Conservation (phyloP, 768 basidiomycete species). For the Boletus rufocinnamomeus region DNA sequence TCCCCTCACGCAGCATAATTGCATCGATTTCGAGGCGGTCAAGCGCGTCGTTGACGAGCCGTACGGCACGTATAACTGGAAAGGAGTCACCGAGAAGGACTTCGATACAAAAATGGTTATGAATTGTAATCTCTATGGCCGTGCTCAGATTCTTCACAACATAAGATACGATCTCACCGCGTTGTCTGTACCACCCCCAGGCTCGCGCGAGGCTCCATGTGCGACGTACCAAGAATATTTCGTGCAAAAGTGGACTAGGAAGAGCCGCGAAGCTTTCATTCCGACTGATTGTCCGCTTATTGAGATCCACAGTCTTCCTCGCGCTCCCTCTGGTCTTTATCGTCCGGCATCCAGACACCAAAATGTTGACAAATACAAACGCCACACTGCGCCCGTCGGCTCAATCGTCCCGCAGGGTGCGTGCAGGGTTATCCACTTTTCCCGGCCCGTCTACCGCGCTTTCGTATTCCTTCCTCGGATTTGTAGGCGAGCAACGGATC, state of each 20-base stretch:
- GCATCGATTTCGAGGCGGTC: slow-evolving; percentile 63
- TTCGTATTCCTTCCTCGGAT: slow-evolving; percentile 67
- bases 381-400: slow-evolving; percentile 30
- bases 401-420: slow-evolving; percentile 44
- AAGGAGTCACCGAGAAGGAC: slow-evolving; percentile 47
- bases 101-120: slow-evolving; percentile 54
- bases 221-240: slow-evolving; percentile 64
- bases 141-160: slow-evolving; percentile 53
- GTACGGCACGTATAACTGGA: slow-evolving; percentile 58
- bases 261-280: slow-evolving; percentile 44
- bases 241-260: slow-evolving; percentile 53
- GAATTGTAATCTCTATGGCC: slow-evolving; percentile 56
- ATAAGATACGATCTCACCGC: slow-evolving; percentile 70
- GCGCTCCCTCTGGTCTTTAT: slow-evolving; percentile 45
- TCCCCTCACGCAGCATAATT: slow-evolving; percentile 52
- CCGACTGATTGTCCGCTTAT: slow-evolving; percentile 61
- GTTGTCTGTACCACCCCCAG: slow-evolving; percentile 53
- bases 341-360: slow-evolving; percentile 30
- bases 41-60: slow-evolving; percentile 49
- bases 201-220: slow-evolving; percentile 48
- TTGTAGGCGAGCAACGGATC: slow-evolving; percentile 62
- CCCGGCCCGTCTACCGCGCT: slow-evolving; percentile 48
- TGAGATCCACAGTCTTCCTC: slow-evolving; percentile 50
- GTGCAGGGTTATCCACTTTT: slow-evolving; percentile 58
- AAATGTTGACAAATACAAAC: slow-evolving; percentile 30